A percentile compares a stretch with the other conserved stretches of the same genome.
phyloP scores from a whole-genome alignment of 2,329 filamentous ascomycete genomes.

The Xenoacremonium recifei region DNA sequence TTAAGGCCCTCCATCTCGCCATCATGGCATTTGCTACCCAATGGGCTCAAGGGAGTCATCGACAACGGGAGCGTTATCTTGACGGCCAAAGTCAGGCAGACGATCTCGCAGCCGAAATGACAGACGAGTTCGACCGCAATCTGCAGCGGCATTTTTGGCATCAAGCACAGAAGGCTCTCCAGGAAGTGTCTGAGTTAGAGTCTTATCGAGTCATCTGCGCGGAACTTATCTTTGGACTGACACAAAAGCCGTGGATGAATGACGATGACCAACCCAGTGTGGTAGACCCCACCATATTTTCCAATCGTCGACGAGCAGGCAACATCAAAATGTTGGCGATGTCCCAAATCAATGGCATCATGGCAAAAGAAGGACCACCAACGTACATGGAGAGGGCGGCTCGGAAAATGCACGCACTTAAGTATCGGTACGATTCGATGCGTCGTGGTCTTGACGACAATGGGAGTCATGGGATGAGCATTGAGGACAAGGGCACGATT shows the following conservation, averaged over 20 bases:
- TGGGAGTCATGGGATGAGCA: slow-evolving; percentile 5
- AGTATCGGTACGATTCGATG: slow-evolving; percentile 20
- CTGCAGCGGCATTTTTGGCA: slow-evolving; percentile 35
- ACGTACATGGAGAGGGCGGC: slow-evolving; percentile 21
- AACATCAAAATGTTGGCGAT: slow-evolving; percentile 4
- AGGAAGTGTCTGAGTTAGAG: slow-evolving; percentile 34
- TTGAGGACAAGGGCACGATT: slow-evolving; percentile 38
- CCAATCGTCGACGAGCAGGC: neutral
- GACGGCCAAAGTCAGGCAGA: neutral
- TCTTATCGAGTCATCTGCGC: slow-evolving; percentile 36
- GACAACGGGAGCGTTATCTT: slow-evolving; percentile 15
- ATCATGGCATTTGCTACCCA: slow-evolving; percentile 53
- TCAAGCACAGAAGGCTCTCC: slow-evolving; percentile 31
- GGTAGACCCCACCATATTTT: neutral
- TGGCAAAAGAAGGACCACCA: slow-evolving; percentile 19
- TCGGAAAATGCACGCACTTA: slow-evolving; percentile 20
- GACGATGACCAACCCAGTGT: slow-evolving; percentile 1
- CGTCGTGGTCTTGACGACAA: no score
- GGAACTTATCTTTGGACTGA: slow-evolving; percentile 38
- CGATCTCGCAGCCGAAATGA: slow-evolving; percentile 10
- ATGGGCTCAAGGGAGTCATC: slow-evolving; percentile 41
- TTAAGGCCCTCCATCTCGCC: slow-evolving; percentile 42
- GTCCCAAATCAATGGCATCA: slow-evolving; percentile 14
- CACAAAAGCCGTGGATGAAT: slow-evolving; percentile 25
- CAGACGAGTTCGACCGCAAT: slow-evolving; percentile 35